Evolutionary conservation across 768 basidiomycete genomes (phyloP).

Genomic region (Termitomyces sp.): DNA sequence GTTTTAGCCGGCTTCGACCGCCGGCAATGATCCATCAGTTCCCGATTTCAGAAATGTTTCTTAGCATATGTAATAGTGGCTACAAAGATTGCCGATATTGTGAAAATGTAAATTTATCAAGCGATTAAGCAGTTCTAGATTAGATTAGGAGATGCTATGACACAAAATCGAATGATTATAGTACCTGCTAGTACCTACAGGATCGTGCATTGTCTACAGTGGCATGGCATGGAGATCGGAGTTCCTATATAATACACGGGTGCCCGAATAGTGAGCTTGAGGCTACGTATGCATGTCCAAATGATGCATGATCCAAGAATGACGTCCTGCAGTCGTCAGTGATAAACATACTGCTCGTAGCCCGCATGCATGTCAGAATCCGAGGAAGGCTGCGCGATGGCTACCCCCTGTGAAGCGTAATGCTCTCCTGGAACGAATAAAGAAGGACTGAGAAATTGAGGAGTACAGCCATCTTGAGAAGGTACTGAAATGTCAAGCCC

Average conservation of each 20-base stretch:
- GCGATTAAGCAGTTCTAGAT: constrained; percentile 1
- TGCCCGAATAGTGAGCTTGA: not conserved
- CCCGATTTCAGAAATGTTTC: not conserved
- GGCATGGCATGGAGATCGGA: constrained; percentile 1
- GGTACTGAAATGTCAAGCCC: not conserved
- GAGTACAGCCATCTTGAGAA: constrained; percentile 9
- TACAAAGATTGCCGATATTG: not conserved
- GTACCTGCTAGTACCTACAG: not conserved
- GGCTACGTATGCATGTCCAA: constrained; percentile 3
- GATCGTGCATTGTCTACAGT: not conserved
- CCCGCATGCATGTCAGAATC: constrained; percentile 6
- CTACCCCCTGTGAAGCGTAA: constrained; percentile 1
- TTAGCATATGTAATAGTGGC: constrained; percentile 2
- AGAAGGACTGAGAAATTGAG: constrained; percentile 7
- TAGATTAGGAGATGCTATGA: constrained; percentile 5
- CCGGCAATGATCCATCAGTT: constrained; percentile 2
- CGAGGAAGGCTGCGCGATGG: constrained; percentile 3
- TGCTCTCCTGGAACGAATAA: constrained; percentile 3
- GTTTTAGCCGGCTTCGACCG: constrained; percentile 2
- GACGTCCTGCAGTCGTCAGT: not conserved
- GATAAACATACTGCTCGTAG: constrained; percentile 9
- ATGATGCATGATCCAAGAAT: not conserved
- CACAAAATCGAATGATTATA: not conserved
- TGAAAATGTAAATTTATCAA: not conserved
- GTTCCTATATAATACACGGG: constrained; percentile 1